Evolutionary conservation across 176 grass and related monocot genomes (phyloP).

Genomic region (Oryza australiensis): DNA sequence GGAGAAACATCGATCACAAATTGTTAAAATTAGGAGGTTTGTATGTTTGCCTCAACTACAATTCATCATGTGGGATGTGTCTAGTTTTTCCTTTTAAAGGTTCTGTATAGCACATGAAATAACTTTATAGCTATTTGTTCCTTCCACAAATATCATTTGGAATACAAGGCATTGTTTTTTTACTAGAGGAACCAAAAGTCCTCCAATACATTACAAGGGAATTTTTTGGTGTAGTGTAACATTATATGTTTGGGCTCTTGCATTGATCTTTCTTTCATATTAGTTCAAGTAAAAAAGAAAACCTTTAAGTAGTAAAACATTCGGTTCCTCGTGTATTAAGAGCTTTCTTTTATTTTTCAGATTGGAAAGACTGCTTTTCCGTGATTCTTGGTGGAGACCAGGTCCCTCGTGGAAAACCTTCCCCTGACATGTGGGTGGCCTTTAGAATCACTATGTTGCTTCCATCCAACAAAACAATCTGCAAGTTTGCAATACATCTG

Average conservation of each 20-base stretch:
- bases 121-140: not conserved
- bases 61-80: not conserved
- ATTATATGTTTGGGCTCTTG: not conserved
- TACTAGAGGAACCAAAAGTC: not conserved
- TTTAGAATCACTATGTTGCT: not conserved
- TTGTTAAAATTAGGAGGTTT: slow-evolving; percentile 59
- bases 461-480: slow-evolving; percentile 2
- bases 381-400: slow-evolving; percentile 86
- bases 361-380: slow-evolving; percentile 74
- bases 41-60: not conserved
- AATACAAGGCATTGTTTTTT: not conserved
- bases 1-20: slow-evolving; percentile 71
- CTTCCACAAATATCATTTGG: not conserved
- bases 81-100: not conserved
- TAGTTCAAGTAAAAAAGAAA: not conserved
- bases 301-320: not conserved
- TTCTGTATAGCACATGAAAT: not conserved
- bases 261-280: slow-evolving; percentile 5
- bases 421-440: slow-evolving; percentile 69
- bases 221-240: slow-evolving; percentile 5
- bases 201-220: not conserved
- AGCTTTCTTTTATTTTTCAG: slow-evolving; percentile 36
- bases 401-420: slow-evolving; percentile 81
- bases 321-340: not conserved
- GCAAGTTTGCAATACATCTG: not conserved